Conservation (phyloP, 2,329 filamentous ascomycete genomes). For the Colletotrichum truncatum region DNA sequence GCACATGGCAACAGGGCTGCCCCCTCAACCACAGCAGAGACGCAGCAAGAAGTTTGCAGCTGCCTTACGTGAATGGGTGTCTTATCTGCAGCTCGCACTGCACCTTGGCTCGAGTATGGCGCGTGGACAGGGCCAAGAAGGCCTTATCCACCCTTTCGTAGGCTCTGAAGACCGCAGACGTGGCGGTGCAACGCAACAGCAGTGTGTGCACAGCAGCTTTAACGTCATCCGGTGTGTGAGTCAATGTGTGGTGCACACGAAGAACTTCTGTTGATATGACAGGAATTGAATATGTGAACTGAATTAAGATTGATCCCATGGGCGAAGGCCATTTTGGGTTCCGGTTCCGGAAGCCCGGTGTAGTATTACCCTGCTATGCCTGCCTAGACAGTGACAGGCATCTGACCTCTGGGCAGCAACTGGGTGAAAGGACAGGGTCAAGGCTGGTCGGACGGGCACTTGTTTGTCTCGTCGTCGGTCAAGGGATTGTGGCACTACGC, state of each 20-base stretch:
- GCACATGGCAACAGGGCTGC: slow-evolving; percentile 1
- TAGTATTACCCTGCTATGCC: background rate
- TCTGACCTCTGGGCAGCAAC: background rate
- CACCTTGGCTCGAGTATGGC: slow-evolving; percentile 6
- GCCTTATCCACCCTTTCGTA: slow-evolving; percentile 3
- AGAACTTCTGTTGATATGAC: background rate
- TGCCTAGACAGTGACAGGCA: background rate
- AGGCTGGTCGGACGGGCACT: background rate
- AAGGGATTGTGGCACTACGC: background rate
- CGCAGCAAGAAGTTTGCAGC: slow-evolving; percentile 19
- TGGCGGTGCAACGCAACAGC: slow-evolving; percentile 15
- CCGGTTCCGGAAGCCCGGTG: slow-evolving; percentile 3
- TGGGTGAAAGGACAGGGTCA: background rate
- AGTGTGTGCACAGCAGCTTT: background rate
- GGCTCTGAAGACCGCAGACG: background rate
- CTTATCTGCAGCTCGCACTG: slow-evolving; percentile 22
- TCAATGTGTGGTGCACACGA: background rate
- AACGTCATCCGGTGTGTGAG: background rate
- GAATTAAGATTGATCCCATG: background rate
- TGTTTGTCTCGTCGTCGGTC: background rate
- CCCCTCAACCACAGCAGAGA: slow-evolving; percentile 1
- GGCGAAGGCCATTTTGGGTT: background rate
- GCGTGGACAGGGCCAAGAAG: slow-evolving; percentile 2
- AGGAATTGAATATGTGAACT: background rate
- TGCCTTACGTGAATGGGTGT: slow-evolving; percentile 27